Conservation (phyloP, 345 rosid species). For the Anacardium occidentale region DNA sequence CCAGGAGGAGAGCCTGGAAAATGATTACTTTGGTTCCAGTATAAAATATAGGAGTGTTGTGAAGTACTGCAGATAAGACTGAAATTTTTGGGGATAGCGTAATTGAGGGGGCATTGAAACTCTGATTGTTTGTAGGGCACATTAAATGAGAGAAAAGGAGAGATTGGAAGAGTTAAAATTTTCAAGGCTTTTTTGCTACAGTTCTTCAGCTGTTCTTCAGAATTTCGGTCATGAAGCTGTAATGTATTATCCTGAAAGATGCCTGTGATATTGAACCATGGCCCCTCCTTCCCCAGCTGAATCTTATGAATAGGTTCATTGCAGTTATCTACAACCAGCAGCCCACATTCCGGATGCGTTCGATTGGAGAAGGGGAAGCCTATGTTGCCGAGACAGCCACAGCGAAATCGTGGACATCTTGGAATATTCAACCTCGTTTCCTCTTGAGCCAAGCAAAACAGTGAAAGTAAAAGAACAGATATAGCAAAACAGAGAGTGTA, state of each 20-base stretch:
- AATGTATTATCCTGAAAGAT: conserved; percentile 35
- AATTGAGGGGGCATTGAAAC: too few species aligned
- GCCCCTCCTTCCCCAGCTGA: conserved; percentile 29
- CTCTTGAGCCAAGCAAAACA: neutral
- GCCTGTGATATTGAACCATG: conserved; percentile 23
- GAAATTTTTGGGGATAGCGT: too few species aligned
- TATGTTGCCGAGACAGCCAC: conserved; percentile 28
- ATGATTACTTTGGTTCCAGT: neutral
- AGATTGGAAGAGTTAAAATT: neutral
- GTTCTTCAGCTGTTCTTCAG: neutral
- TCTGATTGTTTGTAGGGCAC: too few species aligned
- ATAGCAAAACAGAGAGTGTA: too few species aligned
- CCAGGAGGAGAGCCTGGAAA: conserved; percentile 3
- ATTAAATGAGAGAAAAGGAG: too few species aligned
- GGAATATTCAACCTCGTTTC: neutral
- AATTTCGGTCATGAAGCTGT: conserved; percentile 18
- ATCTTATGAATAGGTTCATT: conserved; percentile 10
- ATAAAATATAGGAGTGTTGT: neutral
- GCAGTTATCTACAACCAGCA: conserved; percentile 33
- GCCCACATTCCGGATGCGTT: conserved; percentile 25
- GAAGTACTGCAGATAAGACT: too few species aligned
- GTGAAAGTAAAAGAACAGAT: neutral
- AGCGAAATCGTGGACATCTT: conserved; percentile 12
- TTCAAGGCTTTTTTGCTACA: neutral
- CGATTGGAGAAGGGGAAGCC: conserved; percentile 22